Evolutionary conservation across 257 asterid genomes (phyloP).

Genomic region (Jasminum sambac): DNA sequence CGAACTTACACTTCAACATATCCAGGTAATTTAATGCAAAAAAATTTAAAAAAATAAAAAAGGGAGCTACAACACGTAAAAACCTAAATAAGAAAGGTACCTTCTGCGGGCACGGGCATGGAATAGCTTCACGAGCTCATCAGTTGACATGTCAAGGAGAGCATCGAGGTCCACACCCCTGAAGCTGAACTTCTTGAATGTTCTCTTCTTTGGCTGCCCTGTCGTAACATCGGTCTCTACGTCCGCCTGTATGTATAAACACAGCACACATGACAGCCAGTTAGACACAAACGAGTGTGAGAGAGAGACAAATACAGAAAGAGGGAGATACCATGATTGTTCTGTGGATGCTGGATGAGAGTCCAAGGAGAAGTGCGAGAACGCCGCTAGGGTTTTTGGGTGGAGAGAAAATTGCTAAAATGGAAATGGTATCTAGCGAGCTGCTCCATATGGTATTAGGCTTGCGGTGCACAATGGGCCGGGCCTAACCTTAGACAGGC

Average conservation of each 20-base stretch:
- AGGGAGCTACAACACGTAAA: too few relatives aligned
- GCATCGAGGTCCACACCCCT: conserved; percentile 91
- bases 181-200: conserved; percentile 88
- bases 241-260: conserved; percentile 52
- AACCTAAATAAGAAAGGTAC: conserved; percentile 17
- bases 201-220: conserved; percentile 75
- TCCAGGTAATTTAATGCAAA: too few relatives aligned
- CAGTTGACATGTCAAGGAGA: conserved; percentile 82
- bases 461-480: conserved; percentile 9
- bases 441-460: not conserved
- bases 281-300: not conserved
- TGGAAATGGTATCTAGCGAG: not conserved
- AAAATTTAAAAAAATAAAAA: too few relatives aligned
- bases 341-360: not conserved
- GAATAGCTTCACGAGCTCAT: conserved; percentile 82
- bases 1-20: too few relatives aligned
- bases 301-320: not conserved
- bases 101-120: conserved; percentile 76
- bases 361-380: not conserved
- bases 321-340: conserved; percentile 28
- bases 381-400: conserved; percentile 30
- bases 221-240: conserved; percentile 58
- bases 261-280: not conserved
- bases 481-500: not conserved
- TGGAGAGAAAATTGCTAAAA: not conserved